Percentiles rank a stretch among this genome's conserved stretches.
phyloP scores from a whole-genome alignment of 1,284 basidiomycete genomes.

The Rhodotorula sp. region DNA sequence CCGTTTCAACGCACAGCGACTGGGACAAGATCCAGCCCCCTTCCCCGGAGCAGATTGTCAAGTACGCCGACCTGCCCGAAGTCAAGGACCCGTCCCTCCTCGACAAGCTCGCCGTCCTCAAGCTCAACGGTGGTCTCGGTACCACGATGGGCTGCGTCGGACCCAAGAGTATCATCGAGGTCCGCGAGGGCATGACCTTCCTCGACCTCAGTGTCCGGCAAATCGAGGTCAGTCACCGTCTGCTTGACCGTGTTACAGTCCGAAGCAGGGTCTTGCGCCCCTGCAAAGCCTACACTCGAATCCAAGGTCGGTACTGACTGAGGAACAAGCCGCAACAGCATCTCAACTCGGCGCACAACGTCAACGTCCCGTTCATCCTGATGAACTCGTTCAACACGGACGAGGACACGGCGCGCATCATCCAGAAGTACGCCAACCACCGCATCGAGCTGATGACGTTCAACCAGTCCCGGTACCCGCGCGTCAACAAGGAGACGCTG shows the following conservation, averaged over 20 bases:
- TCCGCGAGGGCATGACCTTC: slow-evolving; percentile 78
- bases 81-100: slow-evolving; percentile 68
- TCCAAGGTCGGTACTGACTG: not conserved
- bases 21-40: slow-evolving; percentile 99
- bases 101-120: slow-evolving; percentile 95
- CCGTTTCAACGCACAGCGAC: slow-evolving; percentile 61
- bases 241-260: no score
- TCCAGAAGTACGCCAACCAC: slow-evolving; percentile 99
- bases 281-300: no score
- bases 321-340: slow-evolving; percentile 52
- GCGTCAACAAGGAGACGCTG: slow-evolving; percentile 92
- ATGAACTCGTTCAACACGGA: slow-evolving; percentile 99
- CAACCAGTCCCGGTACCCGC: slow-evolving; percentile 94
- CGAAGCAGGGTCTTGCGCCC: not conserved
- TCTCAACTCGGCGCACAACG: slow-evolving; percentile 60
- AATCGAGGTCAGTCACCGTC: slow-evolving; percentile 64
- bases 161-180: slow-evolving; percentile 54
- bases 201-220: slow-evolving; percentile 94
- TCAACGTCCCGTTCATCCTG: slow-evolving; percentile 92
- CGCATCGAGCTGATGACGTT: slow-evolving; percentile 85
- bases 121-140: slow-evolving; percentile 98
- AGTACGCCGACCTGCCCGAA: slow-evolving; percentile 71
- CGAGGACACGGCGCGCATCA: slow-evolving; percentile 89
- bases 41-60: slow-evolving; percentile 84
- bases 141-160: slow-evolving; percentile 90